Base-by-base conservation (phyloP, 1,139 yeast species). In the Nakaseomyces uthaithaninus region DNA sequence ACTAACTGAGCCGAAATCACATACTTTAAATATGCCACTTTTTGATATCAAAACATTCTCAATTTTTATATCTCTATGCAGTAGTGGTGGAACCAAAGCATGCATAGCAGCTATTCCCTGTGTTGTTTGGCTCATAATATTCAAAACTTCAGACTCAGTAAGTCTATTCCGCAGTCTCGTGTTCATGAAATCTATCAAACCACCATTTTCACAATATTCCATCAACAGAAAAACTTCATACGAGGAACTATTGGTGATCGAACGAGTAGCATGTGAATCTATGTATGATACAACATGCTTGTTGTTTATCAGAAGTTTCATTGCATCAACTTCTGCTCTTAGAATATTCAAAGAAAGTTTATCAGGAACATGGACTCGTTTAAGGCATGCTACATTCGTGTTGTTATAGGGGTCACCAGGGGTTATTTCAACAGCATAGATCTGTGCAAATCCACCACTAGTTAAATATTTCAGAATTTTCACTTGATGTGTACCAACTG, bases 1-100 rank as follows among this genome's bases (percentile, higher is more conserved):
- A 30, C 80, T 67, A 0, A 86, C 79, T 11, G 87, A 79, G 1
- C 93, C 93, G 59, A 82, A 82, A 63, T 82, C 93, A 58, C 87
- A 80, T n/a, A 82, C 63, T 53, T 81, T 82, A 62, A 74, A 82
- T 40, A 67, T 66, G 15, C 72, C 67, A 18, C 71, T 63, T 6
- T 72, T 66, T 41, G 79, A 77, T 19, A 81, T 71, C 40, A 82
- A 64, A 7, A 82, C 87, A 56, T 82, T 82, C 56, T 82, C 93
- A 48, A 82, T 81, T 62, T 82, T 82, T 47, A 82, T 74, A 59
- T 82, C 94, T 42, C 91, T 65, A 57, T 82, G 94, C 36, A 82
- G 69, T 55, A 82, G 60, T 3, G 71, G 67, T 9, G 69, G 69
- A 39, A 71, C 67, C 43, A 73, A 51, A 24, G 68, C 67, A 58